Evolutionary conservation across 495 filamentous ascomycete species (phyloP).

Genomic region (Oidiodendron maius): DNA sequence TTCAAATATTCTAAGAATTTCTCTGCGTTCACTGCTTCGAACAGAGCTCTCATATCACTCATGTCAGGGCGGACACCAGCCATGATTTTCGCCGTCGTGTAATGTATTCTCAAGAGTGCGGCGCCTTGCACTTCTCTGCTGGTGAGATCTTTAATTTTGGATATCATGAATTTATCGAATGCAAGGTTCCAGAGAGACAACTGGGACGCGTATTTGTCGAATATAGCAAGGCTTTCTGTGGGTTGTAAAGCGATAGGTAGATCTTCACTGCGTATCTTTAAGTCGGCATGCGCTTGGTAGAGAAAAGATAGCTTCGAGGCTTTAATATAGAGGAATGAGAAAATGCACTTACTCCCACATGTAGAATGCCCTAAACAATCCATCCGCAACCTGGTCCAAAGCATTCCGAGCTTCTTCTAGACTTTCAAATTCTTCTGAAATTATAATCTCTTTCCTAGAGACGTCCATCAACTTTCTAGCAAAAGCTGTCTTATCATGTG

Average conservation of each 20-base stretch:
- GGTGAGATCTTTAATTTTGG: background rate
- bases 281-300: constrained; percentile 4
- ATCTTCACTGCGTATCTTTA: background rate
- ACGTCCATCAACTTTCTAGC: constrained; percentile 3
- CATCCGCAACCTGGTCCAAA: constrained; percentile 1
- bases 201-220: background rate
- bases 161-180: constrained; percentile 6
- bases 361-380: constrained; percentile 6
- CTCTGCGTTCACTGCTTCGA: background rate
- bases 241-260: background rate
- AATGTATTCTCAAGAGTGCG: constrained; percentile 8
- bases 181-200: background rate
- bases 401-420: constrained; percentile 7
- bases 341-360: constrained; percentile 5
- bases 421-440: constrained; percentile 3
- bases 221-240: background rate
- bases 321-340: constrained; percentile 4
- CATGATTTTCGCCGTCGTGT: constrained; percentile 5
- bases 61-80: background rate
- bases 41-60: background rate
- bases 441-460: background rate
- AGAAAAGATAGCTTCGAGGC: constrained; percentile 6
- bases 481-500: constrained; percentile 1
- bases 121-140: constrained; percentile 3
- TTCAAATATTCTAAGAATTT: constrained; percentile 3